Conservation (phyloP, 2,329 filamentous ascomycete genomes). For the Colletotrichum limetticola region DNA sequence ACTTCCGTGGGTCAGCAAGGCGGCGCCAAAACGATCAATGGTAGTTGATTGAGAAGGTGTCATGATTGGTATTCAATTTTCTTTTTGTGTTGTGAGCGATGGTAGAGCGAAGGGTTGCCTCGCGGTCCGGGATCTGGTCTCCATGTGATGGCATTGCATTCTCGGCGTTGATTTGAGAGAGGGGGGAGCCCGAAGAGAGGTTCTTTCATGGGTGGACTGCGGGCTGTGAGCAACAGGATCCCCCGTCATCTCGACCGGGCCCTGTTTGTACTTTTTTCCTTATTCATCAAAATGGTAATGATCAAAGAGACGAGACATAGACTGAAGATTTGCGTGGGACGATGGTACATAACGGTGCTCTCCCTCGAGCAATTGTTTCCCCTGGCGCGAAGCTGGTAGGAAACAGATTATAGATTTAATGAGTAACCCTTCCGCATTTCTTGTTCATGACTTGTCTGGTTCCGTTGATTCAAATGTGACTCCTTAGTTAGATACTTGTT, state of each 20-base stretch:
- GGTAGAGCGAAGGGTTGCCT: conserved; percentile 17
- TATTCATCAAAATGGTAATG: conserved; percentile 22
- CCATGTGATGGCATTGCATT: conserved; percentile 26
- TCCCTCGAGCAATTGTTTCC: neutral
- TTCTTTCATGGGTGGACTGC: neutral
- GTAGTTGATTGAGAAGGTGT: conserved; percentile 43
- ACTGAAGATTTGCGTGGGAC: conserved; percentile 25
- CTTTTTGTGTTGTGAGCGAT: conserved; percentile 14
- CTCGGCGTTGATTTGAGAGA: conserved; percentile 17
- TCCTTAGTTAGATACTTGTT: no score
- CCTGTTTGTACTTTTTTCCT: neutral
- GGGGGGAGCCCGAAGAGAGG: neutral
- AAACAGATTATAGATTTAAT: conserved; percentile 30
- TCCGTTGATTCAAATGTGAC: no score
- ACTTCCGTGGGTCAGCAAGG: conserved; percentile 58
- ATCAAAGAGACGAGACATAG: conserved; percentile 35
- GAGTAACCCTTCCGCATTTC: conserved; percentile 4
- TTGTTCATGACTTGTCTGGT: neutral
- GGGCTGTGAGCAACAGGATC: neutral
- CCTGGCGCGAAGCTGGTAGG: neutral
- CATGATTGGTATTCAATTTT: conserved; percentile 14
- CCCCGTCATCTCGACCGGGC: neutral
- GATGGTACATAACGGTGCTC: neutral
- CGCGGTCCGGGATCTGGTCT: conserved; percentile 16
- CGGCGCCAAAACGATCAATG: conserved; percentile 50